Evolutionary conservation across 768 basidiomycete genomes (phyloP).

Genomic region (Russula griseocarnosa): DNA sequence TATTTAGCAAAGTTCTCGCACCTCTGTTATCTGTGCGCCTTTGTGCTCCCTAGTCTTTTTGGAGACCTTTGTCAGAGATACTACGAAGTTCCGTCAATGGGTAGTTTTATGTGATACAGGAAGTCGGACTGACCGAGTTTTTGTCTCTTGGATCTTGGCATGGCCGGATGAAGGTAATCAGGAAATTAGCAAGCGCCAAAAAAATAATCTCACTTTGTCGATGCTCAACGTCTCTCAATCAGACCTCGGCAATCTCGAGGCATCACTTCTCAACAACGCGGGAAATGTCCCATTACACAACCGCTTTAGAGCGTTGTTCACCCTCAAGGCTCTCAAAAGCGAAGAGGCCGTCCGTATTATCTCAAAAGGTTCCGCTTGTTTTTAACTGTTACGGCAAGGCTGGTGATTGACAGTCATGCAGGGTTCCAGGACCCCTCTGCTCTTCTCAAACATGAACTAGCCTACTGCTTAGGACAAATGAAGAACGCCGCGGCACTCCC

Average conservation of each 20-base stretch:
- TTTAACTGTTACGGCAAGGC: neutral
- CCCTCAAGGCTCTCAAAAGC: slow-evolving; percentile 76
- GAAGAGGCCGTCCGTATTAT: slow-evolving; percentile 83
- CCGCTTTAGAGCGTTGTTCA: slow-evolving; percentile 88
- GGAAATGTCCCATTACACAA: slow-evolving; percentile 75
- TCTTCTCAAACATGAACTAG: slow-evolving; percentile 92
- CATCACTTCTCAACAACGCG: slow-evolving; percentile 70
- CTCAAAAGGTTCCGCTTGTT: slow-evolving; percentile 57
- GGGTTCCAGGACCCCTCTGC: slow-evolving; percentile 86
- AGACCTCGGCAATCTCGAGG: slow-evolving; percentile 66
- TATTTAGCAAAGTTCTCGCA: slow-evolving; percentile 34
- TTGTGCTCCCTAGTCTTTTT: slow-evolving; percentile 95
- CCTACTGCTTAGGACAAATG: slow-evolving; percentile 95
- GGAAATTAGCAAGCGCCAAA: slow-evolving; percentile 22
- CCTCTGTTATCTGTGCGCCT: slow-evolving; percentile 73
- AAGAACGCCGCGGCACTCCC: slow-evolving; percentile 69
- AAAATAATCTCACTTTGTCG: neutral
- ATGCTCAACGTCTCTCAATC: slow-evolving; percentile 38
- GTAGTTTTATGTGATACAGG: slow-evolving; percentile 11
- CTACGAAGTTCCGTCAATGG: slow-evolving; percentile 39
- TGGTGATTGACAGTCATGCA: slow-evolving; percentile 34
- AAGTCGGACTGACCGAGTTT: slow-evolving; percentile 68
- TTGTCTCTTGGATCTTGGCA: slow-evolving; percentile 87
- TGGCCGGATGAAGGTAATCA: slow-evolving; percentile 37
- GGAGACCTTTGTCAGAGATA: slow-evolving; percentile 89